Base-by-base conservation (phyloP, 1,139 yeast genomes). In the Diutina catenulata region DNA sequence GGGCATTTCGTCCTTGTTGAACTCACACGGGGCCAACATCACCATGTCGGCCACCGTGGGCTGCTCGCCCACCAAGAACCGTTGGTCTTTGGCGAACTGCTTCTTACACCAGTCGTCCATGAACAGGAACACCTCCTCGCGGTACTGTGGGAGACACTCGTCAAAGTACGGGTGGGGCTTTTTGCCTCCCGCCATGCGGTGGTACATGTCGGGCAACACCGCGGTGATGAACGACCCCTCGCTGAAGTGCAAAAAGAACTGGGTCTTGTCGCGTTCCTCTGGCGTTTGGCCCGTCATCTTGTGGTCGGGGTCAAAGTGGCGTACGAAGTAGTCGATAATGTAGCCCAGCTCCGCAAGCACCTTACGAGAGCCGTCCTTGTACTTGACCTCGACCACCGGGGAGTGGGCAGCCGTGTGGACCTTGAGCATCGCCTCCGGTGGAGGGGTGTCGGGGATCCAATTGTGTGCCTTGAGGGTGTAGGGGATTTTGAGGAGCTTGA, bases 211-310 rank as follows among this genome's bases (percentile, higher is more conserved):
- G 18, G 29, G 29, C n/a, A 27, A 27, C 3, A 27, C 11, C 18
- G 4, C 29, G 11, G 29, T 10, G 6, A 15, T 14, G 37, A 77
- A 52, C 26, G 78, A 62, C 0, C 77, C 81, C 49, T 78, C 86
- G 5, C 73, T 49, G 45, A 66, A 73, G 47, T 74, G 77, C 39
- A 74, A 53, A 45, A 59, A 72, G 50, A 68, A 76, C 43, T 73
- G 73, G 35, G 68, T 69, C 43, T 57, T 48, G 16, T 59, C 55
- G 41, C 55, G 55, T 26, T 64, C 67, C 16, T 59, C 59, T 6
- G 52, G 59, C 26, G 47, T 48, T 0, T 42, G 38, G 0, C 68
- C 65, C 10, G 50, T 57, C 42, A 71, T 54, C 21, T 59, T 47
- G 9, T 57, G 48, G 36, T 53, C 42, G 15, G 55, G 51, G 46